phyloP scores from a whole-genome alignment of 2,329 filamentous ascomycete species.

The Xylaria sp. region DNA sequence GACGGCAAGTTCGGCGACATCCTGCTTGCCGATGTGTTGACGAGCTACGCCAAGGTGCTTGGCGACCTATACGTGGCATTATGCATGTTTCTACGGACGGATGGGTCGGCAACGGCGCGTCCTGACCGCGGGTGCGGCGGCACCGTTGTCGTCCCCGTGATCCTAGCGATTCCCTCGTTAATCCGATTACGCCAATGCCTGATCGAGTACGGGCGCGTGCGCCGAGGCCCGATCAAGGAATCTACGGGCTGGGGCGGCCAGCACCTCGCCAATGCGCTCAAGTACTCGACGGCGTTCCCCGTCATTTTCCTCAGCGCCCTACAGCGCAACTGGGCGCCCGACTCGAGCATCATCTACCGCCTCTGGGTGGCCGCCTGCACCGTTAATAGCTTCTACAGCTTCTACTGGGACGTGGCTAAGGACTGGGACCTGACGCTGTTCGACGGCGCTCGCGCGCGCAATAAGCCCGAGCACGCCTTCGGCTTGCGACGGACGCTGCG shows the following conservation, averaged over 20 bases:
- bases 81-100: conserved; percentile 86
- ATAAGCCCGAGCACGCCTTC: conserved; percentile 70
- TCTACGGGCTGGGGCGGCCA: conserved; percentile 79
- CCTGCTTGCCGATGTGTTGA: conserved; percentile 90
- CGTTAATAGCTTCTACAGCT: conserved; percentile 91
- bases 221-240: conserved; percentile 64
- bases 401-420: conserved; percentile 97
- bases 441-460: conserved; percentile 64
- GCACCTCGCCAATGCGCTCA: conserved; percentile 91
- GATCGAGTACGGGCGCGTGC: conserved; percentile 83
- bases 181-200: conserved; percentile 93
- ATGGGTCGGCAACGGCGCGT: conserved; percentile 77
- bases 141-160: conserved; percentile 79
- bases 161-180: conserved; percentile 83
- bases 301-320: conserved; percentile 84
- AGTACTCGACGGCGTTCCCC: conserved; percentile 94
- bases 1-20: conserved; percentile 97
- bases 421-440: conserved; percentile 97
- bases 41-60: conserved; percentile 91
- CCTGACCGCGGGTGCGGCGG: conserved; percentile 87
- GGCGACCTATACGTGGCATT: conserved; percentile 88
- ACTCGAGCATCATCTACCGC: conserved; percentile 59
- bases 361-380: conserved; percentile 78
- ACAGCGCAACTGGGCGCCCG: conserved; percentile 63
- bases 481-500: conserved; percentile 80